phyloP scores from a whole-genome alignment of 2,329 filamentous ascomycete genomes.

The Claviceps maximensis region DNA sequence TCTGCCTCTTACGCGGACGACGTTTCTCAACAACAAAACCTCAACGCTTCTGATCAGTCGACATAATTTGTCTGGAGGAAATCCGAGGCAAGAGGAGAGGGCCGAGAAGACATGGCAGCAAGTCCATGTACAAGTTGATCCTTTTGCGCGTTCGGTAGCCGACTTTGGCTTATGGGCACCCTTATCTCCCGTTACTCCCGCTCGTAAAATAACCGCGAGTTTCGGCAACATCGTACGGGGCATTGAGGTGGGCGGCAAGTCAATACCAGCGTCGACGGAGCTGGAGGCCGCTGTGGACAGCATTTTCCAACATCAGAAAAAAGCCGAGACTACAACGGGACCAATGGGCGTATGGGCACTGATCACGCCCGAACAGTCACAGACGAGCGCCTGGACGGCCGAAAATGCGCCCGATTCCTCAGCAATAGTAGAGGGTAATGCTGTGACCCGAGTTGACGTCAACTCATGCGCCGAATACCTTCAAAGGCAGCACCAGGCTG shows the following conservation, averaged over 20 bases:
- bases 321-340: conserved; percentile 19
- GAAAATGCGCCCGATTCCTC: conserved; percentile 7
- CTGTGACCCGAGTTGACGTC: conserved; percentile 9
- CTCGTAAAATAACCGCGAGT: conserved; percentile 48
- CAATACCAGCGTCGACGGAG: conserved; percentile 54
- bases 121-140: conserved; percentile 15
- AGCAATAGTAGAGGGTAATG: neutral
- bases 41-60: conserved; percentile 40
- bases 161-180: conserved; percentile 26
- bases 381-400: conserved; percentile 1
- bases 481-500: conserved; percentile 23
- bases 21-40: conserved; percentile 56
- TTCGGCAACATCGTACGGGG: conserved; percentile 70
- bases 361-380: conserved; percentile 34
- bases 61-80: conserved; percentile 14
- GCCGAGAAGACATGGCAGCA: conserved; percentile 27
- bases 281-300: conserved; percentile 51
- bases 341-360: conserved; percentile 62
- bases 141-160: conserved; percentile 10
- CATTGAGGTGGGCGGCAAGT: conserved; percentile 34
- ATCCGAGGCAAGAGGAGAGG: conserved; percentile 13
- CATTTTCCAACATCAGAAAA: conserved; percentile 32
- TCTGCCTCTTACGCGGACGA: conserved; percentile 62
- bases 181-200: conserved; percentile 48
- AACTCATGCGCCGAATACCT: conserved; percentile 16